phyloP scores from a whole-genome alignment of 2,329 filamentous ascomycete genomes.

The Nemania sp. region DNA sequence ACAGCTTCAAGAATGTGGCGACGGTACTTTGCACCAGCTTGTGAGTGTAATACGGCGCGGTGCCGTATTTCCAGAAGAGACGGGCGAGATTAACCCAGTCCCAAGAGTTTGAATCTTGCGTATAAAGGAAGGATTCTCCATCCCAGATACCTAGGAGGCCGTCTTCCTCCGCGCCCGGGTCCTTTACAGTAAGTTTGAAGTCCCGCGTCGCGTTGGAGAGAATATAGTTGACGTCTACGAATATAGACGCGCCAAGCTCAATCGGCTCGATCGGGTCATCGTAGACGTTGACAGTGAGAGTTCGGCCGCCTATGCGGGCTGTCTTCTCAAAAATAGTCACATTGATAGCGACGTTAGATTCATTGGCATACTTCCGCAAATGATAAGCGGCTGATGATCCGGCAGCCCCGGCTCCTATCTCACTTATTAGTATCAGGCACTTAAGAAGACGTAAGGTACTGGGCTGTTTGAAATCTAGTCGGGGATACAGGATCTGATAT shows the following conservation, averaged over 20 bases:
- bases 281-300: slow-evolving; percentile 84
- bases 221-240: slow-evolving; percentile 86
- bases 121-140: slow-evolving; percentile 78
- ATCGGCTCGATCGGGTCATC: slow-evolving; percentile 74
- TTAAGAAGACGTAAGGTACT: background rate
- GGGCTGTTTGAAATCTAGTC: background rate
- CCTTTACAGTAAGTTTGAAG: slow-evolving; percentile 75
- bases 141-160: slow-evolving; percentile 85
- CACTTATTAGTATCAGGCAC: slow-evolving; percentile 7
- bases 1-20: slow-evolving; percentile 80
- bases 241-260: slow-evolving; percentile 93
- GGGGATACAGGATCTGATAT: background rate
- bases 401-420: slow-evolving; percentile 86
- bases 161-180: slow-evolving; percentile 60
- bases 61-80: slow-evolving; percentile 86
- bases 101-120: slow-evolving; percentile 67
- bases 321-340: slow-evolving; percentile 90
- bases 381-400: slow-evolving; percentile 90
- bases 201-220: slow-evolving; percentile 77
- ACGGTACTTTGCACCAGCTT: slow-evolving; percentile 78
- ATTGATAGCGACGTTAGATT: slow-evolving; percentile 72
- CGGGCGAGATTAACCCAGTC: slow-evolving; percentile 85
- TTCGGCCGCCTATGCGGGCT: slow-evolving; percentile 83
- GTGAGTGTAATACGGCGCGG: slow-evolving; percentile 79
- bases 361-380: slow-evolving; percentile 76